These are phyloP conservation scores for Acidomyces sp. DNA, from an alignment of 495 filamentous ascomycete genomes.

Conservation along the genomic window DNA sequence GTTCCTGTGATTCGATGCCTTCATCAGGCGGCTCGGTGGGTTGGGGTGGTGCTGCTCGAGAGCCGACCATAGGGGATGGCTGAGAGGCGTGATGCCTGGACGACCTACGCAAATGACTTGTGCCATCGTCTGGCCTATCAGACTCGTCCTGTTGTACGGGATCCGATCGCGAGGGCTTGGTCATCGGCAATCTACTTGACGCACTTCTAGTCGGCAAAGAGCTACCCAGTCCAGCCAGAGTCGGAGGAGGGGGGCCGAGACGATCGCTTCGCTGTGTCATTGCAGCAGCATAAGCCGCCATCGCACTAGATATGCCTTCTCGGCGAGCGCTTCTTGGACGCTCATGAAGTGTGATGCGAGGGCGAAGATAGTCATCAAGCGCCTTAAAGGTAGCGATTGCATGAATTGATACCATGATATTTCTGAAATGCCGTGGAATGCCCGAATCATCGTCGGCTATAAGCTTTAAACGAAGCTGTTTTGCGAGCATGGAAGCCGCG, in stretches of 20 bases:
- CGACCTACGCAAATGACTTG: conserved; percentile 21
- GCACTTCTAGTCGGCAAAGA: conserved; percentile 17
- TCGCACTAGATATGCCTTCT: conserved; percentile 51
- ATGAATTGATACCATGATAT: conserved; percentile 96
- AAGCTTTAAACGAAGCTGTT: conserved; percentile 82
- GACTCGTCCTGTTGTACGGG: background rate
- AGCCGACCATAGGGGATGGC: conserved; percentile 29
- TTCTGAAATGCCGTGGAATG: conserved; percentile 70
- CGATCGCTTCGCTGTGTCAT: conserved; percentile 28
- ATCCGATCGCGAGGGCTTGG: conserved; percentile 24
- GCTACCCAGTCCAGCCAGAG: conserved; percentile 8
- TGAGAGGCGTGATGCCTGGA: conserved; percentile 35
- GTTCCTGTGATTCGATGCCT: conserved; percentile 29
- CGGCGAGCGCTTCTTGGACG: conserved; percentile 58
- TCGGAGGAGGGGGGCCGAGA: conserved; percentile 7
- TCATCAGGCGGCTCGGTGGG: conserved; percentile 22
- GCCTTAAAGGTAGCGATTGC: conserved; percentile 97
- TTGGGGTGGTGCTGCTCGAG: too few relatives aligned
- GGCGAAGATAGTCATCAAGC: conserved; percentile 88
- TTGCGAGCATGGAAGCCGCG: conserved; percentile 88
- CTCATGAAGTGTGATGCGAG: conserved; percentile 73
- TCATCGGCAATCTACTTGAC: conserved; percentile 14
- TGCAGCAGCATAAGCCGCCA: conserved; percentile 72
- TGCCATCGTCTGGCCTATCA: conserved; percentile 6
- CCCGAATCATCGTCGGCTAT: conserved; percentile 83